These are phyloP conservation scores for Hymenoscyphus occultus DNA, from an alignment of 2,329 filamentous ascomycete genomes.

Conservation along the genomic window DNA sequence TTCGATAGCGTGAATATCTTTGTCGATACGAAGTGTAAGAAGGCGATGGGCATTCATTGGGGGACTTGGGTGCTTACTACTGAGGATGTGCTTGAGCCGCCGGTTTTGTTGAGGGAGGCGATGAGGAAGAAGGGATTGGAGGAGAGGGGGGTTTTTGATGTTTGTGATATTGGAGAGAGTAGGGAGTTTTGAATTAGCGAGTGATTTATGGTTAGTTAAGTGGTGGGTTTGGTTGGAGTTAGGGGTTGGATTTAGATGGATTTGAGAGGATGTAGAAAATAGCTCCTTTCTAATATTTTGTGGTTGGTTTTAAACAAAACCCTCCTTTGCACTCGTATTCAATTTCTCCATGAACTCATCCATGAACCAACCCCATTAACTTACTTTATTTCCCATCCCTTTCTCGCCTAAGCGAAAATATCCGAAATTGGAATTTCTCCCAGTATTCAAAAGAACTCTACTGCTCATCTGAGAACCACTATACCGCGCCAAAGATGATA, in stretches of 20 bases:
- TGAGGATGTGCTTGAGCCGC: conserved; percentile 82
- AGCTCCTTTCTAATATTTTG: neutral
- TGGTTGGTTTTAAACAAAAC: neutral
- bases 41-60: conserved; percentile 86
- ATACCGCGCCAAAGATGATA: too few relatives aligned
- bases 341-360: too few relatives aligned
- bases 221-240: neutral
- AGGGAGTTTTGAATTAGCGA: conserved; percentile 12
- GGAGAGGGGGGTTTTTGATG: conserved; percentile 41
- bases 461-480: too few relatives aligned
- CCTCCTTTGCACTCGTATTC: too few relatives aligned
- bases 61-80: conserved; percentile 76
- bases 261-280: neutral
- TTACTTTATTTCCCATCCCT: too few relatives aligned
- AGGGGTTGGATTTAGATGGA: neutral
- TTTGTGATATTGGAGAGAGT: conserved; percentile 18
- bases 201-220: neutral
- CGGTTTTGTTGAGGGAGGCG: conserved; percentile 66
- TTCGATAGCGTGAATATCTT: conserved; percentile 88
- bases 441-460: too few relatives aligned
- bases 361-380: too few relatives aligned
- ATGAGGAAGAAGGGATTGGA: conserved; percentile 62
- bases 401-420: too few relatives aligned
- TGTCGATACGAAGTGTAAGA: conserved; percentile 70
- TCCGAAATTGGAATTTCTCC: too few relatives aligned